Base-by-base conservation (phyloP, 2,329 filamentous ascomycete species). In the Lecanicillium sp. region DNA sequence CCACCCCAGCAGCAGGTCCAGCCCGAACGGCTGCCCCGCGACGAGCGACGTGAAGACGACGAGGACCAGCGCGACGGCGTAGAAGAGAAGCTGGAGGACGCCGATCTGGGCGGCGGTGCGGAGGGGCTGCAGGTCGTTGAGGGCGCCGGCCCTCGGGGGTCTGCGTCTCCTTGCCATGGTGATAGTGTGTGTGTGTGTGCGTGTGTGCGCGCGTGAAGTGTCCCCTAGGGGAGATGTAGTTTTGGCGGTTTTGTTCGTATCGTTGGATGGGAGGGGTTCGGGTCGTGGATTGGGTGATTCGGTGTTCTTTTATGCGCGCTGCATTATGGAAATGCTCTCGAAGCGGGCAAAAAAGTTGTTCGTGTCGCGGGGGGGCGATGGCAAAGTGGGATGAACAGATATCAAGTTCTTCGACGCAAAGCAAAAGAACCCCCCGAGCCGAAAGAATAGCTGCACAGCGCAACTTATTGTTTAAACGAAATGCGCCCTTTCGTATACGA, bases 61-160 rank as follows among this genome's bases (percentile, higher is more conserved):
- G 35, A 81, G 67, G 10, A 78, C 62, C 26, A 75, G 60, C 7
- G 75, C 72, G 15, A 66, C 66, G 49, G 64, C 61, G 61, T 81
- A 81, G 67, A 77, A 81, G 44, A 79, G 63, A 15, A 65, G 67
- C 58, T 83, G 80, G 12, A 83, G 63, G 11, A 70, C 67, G 35
- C 73, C 70, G 58, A 83, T 82, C 64, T 83, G 79, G 51, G 69
- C 64, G 40, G 79, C 72, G 60, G 83, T 79, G 54, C 73, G 75
- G 53, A 81, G 68, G 9, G 79, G 79, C 10, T 75, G 78, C n/a
- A 83, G 73, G 56, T 83, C 79, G 46, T 75, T 67, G 33, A 81
- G 71, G 55, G 79, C 78, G 64, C 79, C 79, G 39, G 78, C 67
- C 58, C 79, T 75, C 44, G 77, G 78, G 46, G 78, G 77, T 57